phyloP scores from a whole-genome alignment of 2,329 filamentous ascomycete genomes.

The Akanthomyces dipterigenus region DNA sequence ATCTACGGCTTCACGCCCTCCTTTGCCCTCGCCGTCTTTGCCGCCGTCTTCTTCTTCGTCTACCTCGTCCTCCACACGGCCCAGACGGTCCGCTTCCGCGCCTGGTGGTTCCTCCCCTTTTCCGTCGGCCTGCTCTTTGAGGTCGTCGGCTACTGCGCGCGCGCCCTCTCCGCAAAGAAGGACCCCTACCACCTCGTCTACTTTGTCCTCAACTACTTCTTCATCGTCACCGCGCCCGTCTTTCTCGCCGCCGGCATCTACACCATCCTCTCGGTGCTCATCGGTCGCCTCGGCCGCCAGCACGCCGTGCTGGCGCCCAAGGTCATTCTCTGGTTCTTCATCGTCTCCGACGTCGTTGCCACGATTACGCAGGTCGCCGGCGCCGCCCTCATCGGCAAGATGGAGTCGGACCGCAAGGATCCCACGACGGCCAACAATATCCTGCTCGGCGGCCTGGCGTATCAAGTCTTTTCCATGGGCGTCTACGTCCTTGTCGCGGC shows the following conservation, averaged over 20 bases:
- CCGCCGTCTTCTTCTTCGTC: slow-evolving; percentile 36
- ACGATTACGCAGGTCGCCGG: slow-evolving; percentile 48
- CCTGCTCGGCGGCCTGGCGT: slow-evolving; percentile 46
- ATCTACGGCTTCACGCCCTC: slow-evolving; percentile 45
- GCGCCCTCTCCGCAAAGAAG: slow-evolving; percentile 39
- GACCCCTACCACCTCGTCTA: slow-evolving; percentile 48
- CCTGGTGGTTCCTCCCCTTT: slow-evolving; percentile 42
- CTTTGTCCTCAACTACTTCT: slow-evolving; percentile 55
- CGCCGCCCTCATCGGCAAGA: slow-evolving; percentile 46
- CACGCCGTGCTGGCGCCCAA: slow-evolving; percentile 40
- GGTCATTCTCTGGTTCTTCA: slow-evolving; percentile 46
- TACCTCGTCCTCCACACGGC: slow-evolving; percentile 31
- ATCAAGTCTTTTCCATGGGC: slow-evolving; percentile 46
- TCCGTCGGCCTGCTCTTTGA: slow-evolving; percentile 40
- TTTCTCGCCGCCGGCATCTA: slow-evolving; percentile 51
- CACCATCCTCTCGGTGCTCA: slow-evolving; percentile 45
- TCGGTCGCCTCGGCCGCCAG: slow-evolving; percentile 33
- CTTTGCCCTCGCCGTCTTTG: slow-evolving; percentile 37
- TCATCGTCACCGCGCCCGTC: slow-evolving; percentile 53
- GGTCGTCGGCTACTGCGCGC: slow-evolving; percentile 42
- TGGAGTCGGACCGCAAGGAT: slow-evolving; percentile 40
- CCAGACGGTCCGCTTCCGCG: slow-evolving; percentile 24
- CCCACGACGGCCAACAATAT: slow-evolving; percentile 48
- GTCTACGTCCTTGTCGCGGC: slow-evolving; percentile 38
- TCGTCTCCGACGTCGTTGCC: slow-evolving; percentile 45